These are phyloP conservation scores for Xylariaceae sp. DNA, from an alignment of 2,329 filamentous ascomycete genomes.

Conservation along the genomic window DNA sequence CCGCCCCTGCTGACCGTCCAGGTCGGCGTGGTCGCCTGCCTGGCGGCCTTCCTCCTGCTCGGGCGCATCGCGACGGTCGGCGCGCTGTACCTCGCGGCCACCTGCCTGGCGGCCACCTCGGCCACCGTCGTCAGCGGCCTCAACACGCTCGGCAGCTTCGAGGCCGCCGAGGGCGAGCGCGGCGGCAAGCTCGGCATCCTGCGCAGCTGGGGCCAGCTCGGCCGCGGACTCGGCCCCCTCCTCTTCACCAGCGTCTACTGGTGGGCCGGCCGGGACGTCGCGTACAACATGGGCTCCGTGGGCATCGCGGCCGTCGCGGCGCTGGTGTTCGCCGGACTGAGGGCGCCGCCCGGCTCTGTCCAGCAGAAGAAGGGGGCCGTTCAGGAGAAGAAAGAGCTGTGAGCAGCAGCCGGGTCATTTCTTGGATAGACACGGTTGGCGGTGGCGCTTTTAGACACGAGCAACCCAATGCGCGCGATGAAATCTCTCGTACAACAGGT, in stretches of 20 bases:
- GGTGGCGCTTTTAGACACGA: too few relatives aligned
- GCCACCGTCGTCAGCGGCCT: conserved; percentile 92
- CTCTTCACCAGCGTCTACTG: conserved; percentile 94
- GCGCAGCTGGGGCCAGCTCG: conserved; percentile 76
- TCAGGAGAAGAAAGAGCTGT: conserved; percentile 22
- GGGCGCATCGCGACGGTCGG: conserved; percentile 58
- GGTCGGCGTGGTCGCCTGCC: conserved; percentile 69
- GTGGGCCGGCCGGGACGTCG: conserved; percentile 88
- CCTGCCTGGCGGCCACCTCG: conserved; percentile 78
- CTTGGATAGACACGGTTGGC: too few relatives aligned
- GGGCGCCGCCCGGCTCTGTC: conserved; percentile 45
- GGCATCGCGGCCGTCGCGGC: conserved; percentile 70
- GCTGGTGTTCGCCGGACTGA: conserved; percentile 64
- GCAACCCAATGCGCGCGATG: too few relatives aligned
- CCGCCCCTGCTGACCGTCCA: conserved; percentile 75
- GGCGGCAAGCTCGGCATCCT: conserved; percentile 82
- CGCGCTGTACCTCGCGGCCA: conserved; percentile 73
- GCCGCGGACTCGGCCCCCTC: conserved; percentile 77
- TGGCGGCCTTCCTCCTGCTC: conserved; percentile 73
- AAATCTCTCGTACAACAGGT: too few relatives aligned
- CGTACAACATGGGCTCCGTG: conserved; percentile 72
- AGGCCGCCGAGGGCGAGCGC: conserved; percentile 71
- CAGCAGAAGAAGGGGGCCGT: conserved; percentile 14
- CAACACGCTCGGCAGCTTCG: conserved; percentile 86
- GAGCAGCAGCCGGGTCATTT: too few relatives aligned